Evolutionary conservation across 768 basidiomycete genomes (phyloP), one percentile per base, ranked within the genome.

Genomic region (Cystofilobasidium ferigula): DNA sequence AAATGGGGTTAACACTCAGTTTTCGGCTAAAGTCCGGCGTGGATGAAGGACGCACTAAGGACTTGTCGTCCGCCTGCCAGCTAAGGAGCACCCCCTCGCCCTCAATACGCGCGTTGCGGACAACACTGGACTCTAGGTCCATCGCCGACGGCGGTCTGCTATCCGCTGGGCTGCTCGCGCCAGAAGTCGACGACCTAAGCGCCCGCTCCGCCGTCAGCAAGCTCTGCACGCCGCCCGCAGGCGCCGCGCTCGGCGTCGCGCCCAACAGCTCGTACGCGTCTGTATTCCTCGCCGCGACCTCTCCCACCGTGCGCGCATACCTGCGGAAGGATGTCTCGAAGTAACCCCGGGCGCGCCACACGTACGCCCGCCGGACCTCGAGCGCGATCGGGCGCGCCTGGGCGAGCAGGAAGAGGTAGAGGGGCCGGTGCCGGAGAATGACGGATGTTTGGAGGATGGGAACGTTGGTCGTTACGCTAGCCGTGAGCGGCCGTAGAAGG

Each of bases 291-390:
- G 51, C 51, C 51, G 38, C 56, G 60, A 98, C 81, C 76, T 80
- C 84, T 40, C 84, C 82, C 56, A 99, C 78, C 72, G 85, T 86
- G 53, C 95, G 81, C 28, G 85, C 81, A 74, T 98, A 99, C 48
- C 95, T 79, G 69, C 95, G 80, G 74, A 97, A 93, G 0, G 87
- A 89, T 26, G 95, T 98, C 77, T 99, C 95, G 67, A 91, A 97
- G 74, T 95, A 99, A 26, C 88, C 82, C 45, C 92, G 84, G 18
- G 88, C 86, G 32, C 87, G 83, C 38, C 82, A 82, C 34, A 87
- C 78, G 74, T 99, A 99, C 3, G 88, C 85, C 60, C 89, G 80
- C 74, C 91, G 90, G 28, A 99, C 78, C 75, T 98, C 93, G 54
- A 81, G 81, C 3, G 95, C 92, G 35, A 92, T 87, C 38, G 80